phyloP scores from a whole-genome alignment of 1,139 yeast species.

The Lodderomyces beijingensis region DNA sequence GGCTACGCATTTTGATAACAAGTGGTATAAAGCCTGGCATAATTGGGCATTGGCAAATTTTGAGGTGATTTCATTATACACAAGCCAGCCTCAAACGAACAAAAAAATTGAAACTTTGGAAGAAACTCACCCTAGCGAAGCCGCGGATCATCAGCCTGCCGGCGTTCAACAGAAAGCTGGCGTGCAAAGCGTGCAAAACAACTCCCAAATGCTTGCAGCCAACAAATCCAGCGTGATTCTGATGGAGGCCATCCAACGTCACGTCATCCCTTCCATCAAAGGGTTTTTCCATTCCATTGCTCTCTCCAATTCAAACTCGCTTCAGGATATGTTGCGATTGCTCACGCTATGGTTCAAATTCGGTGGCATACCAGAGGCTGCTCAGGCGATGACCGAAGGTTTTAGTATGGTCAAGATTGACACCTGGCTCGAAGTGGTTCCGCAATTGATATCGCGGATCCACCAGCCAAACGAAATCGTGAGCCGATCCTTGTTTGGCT shows the following conservation, averaged over 20 bases:
- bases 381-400: slow-evolving; percentile 88
- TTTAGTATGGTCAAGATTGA: slow-evolving; percentile 85
- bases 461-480: slow-evolving; percentile 92
- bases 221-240: slow-evolving; percentile 30
- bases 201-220: slow-evolving; percentile 5
- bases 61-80: slow-evolving; percentile 76
- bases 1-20: slow-evolving; percentile 89
- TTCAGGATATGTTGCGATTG: slow-evolving; percentile 88
- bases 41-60: slow-evolving; percentile 98
- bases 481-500: slow-evolving; percentile 71
- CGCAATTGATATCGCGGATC: slow-evolving; percentile 92
- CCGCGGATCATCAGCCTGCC: not conserved
- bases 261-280: slow-evolving; percentile 89
- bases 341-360: slow-evolving; percentile 93
- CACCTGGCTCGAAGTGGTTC: slow-evolving; percentile 92
- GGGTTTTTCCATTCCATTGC: slow-evolving; percentile 96
- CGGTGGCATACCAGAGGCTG: slow-evolving; percentile 91
- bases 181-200: slow-evolving; percentile 3
- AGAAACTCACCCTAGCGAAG: slow-evolving; percentile 13
- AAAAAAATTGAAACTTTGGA: slow-evolving; percentile 14
- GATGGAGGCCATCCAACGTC: slow-evolving; percentile 67
- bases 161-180: slow-evolving; percentile 6
- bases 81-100: slow-evolving; percentile 29
- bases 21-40: slow-evolving; percentile 99
- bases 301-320: slow-evolving; percentile 75